Percentiles rank a stretch among this genome's conserved stretches.
phyloP scores from a whole-genome alignment of 192 early-diverging fungal species.

The Backusella mclennaniae region DNA sequence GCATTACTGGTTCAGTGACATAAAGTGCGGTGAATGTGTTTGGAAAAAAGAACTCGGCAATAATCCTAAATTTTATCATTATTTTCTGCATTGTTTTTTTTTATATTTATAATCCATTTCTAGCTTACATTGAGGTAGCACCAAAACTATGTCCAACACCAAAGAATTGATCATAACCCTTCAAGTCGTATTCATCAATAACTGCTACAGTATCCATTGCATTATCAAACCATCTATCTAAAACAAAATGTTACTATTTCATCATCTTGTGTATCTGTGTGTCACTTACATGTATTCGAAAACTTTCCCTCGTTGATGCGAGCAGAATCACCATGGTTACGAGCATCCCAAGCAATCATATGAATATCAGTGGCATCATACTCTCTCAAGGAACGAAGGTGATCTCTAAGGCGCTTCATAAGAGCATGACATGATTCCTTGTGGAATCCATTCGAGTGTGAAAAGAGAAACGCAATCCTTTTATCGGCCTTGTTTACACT shows the following conservation, averaged over 20 bases:
- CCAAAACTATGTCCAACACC: constrained; percentile 63
- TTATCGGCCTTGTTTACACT: not conserved
- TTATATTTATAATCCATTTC: not conserved
- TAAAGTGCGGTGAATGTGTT: constrained; percentile 6
- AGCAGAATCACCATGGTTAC: constrained; percentile 61
- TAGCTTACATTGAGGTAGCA: constrained; percentile 28
- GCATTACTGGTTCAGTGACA: constrained; percentile 15
- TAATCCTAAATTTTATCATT: not conserved
- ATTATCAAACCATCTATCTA: constrained; percentile 54
- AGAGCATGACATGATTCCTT: constrained; percentile 60
- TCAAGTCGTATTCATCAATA: constrained; percentile 37
- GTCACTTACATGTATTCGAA: constrained; percentile 34
- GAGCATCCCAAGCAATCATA: constrained; percentile 52
- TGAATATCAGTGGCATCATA: constrained; percentile 25
- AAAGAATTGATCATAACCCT: constrained; percentile 30
- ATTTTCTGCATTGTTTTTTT: not conserved
- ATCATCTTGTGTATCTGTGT: not conserved
- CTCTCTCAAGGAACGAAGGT: constrained; percentile 6
- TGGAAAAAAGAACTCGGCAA: constrained; percentile 20
- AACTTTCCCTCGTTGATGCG: constrained; percentile 44
- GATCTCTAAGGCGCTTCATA: constrained; percentile 32
- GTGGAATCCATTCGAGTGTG: constrained; percentile 60
- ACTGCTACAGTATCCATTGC: constrained; percentile 49
- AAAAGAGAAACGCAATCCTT: constrained; percentile 40
- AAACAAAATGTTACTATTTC: not conserved